Evolutionary conservation across 257 asterid genomes (phyloP).

Genomic region (Nicotiana sylvestris): DNA sequence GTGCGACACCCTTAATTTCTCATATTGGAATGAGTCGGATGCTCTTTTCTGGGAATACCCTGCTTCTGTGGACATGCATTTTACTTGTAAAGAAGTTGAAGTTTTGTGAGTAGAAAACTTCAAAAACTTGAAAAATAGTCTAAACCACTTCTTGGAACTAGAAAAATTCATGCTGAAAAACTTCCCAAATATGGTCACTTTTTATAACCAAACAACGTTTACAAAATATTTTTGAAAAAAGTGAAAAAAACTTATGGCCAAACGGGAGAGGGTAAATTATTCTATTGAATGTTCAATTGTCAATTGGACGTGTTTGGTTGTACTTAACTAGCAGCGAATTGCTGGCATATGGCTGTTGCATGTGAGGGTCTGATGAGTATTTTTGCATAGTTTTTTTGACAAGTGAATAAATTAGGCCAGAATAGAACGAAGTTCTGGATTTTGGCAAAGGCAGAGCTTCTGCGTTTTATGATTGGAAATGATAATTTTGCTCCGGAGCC

Average conservation of each 20-base stretch:
- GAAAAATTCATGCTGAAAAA: no score
- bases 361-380: not conserved
- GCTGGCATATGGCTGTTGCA: not conserved
- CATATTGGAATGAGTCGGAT: no score
- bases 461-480: not conserved
- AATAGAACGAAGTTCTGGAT: not conserved
- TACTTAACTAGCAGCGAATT: not conserved
- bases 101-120: no score
- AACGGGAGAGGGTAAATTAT: no score
- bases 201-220: no score
- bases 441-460: not conserved
- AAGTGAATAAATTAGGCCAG: not conserved
- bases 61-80: not conserved
- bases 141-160: no score
- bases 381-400: not conserved
- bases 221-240: no score
- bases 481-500: not conserved
- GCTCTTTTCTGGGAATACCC: not conserved
- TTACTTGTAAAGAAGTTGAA: no score
- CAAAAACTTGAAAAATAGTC: no score
- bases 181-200: no score
- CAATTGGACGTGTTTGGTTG: not conserved
- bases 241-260: no score
- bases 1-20: no score
- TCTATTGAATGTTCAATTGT: not conserved